Conservation (phyloP, 345 rosid genomes). For the Kernera saxatilis region DNA sequence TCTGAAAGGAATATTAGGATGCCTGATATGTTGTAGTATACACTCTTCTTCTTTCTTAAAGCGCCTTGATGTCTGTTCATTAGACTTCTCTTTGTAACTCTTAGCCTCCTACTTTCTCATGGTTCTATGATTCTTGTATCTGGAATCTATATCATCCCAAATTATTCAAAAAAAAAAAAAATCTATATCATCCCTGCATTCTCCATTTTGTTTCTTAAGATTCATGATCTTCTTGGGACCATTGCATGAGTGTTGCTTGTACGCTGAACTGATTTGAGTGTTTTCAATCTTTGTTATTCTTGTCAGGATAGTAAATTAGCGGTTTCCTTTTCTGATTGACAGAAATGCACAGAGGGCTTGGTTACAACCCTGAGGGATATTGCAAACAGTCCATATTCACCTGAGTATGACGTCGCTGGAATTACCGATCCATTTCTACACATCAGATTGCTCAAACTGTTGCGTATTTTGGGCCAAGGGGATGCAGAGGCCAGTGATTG, state of each 20-base stretch:
- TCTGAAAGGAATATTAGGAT: constrained; percentile 1
- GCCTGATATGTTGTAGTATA: background rate
- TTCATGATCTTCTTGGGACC: constrained; percentile 7
- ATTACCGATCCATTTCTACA: constrained; percentile 95
- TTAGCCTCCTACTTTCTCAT: constrained; percentile 1
- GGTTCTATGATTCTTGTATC: constrained; percentile 5
- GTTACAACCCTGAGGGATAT: constrained; percentile 78
- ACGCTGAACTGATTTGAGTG: background rate
- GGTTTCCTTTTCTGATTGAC: constrained; percentile 25
- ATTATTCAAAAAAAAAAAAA: no score
- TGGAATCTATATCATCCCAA: constrained; percentile 9
- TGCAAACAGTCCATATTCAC: constrained; percentile 88
- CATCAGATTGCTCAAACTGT: constrained; percentile 82
- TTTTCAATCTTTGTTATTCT: background rate
- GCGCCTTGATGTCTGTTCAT: constrained; percentile 2
- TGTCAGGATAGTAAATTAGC: constrained; percentile 1
- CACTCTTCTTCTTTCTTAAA: background rate
- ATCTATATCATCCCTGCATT: constrained; percentile 5
- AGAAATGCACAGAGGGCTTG: constrained; percentile 86
- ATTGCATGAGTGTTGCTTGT: constrained; percentile 1
- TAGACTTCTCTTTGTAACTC: constrained; percentile 7
- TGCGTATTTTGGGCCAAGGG: constrained; percentile 86
- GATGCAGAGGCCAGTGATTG: constrained; percentile 89
- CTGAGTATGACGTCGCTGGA: constrained; percentile 96
- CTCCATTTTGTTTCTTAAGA: background rate